Evolutionary conservation across 139 green algal species (phyloP), one percentile per base, ranked within the genome.

Genomic region (Edaphochlamys debaryana): DNA sequence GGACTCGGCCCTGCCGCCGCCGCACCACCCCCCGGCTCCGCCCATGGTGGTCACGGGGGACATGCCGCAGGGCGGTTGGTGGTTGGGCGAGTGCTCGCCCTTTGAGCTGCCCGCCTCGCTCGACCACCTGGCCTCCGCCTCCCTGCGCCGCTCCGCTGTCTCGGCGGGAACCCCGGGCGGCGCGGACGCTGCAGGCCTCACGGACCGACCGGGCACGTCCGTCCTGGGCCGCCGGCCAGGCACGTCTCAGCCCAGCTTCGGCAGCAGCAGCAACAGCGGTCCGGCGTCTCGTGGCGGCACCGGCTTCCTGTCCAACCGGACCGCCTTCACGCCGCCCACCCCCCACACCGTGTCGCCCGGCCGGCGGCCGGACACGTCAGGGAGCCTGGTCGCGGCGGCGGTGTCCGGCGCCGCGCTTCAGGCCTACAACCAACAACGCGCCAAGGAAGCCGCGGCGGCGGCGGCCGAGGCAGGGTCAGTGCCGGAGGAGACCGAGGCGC

Each of bases 61-160:
- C n/a, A 89, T 89, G 85, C 85, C 85, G n/a, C 48, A 66, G 34
- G 79, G 85, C 38, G 85, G 85, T 8, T 89, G 85, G 85, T 89
- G 85, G 85, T 36, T 89, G 79, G 77, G 68, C 22, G 79, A 86
- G 50, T 72, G 68, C 85, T 71, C 29, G 45, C 62, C 79, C 58
- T 89, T 89, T 29, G 85, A 89, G 64, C 77, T 89, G 52, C 78
- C 85, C 23, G 38, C 62, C 29, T 86, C 36, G n/a, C 22, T 89
- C 42, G 74, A 78, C 75, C 41, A 81, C 42, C 15, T 81, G 8
- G 75, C 75, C n/a, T 71, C 75, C 3, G 32, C 62, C 19, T 30
- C 60, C 40, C 48, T 75, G 27, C 77, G 63, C 3, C 56, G 67
- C 15, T 2, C 62, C 32, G 17, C 5, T 17, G 20, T n/a, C 19